These are phyloP conservation scores for Primulina tabacum DNA, from an alignment of 257 asterid species.

Conservation along the genomic window DNA sequence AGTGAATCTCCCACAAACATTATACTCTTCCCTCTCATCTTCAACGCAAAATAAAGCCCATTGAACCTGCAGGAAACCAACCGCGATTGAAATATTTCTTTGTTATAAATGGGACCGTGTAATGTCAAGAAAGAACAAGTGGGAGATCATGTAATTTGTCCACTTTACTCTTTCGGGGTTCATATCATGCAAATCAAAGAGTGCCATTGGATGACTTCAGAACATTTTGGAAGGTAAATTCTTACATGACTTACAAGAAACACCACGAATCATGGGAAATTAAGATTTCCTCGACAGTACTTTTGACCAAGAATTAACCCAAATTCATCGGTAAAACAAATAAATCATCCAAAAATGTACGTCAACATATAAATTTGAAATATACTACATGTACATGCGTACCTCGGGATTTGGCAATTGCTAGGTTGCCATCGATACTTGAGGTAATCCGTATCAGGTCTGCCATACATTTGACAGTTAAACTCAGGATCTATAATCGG, in stretches of 20 bases:
- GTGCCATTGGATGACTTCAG: too few relatives aligned
- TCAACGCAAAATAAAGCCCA: constrained; percentile 41
- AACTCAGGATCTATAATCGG: constrained; percentile 66
- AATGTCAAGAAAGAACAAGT: too few relatives aligned
- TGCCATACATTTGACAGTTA: constrained; percentile 78
- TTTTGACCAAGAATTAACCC: too few relatives aligned
- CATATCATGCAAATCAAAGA: too few relatives aligned
- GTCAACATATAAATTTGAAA: too few relatives aligned
- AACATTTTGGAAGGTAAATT: too few relatives aligned
- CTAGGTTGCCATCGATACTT: constrained; percentile 85
- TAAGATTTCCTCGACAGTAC: neutral
- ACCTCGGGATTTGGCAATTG: constrained; percentile 83
- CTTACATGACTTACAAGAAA: too few relatives aligned
- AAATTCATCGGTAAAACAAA: too few relatives aligned
- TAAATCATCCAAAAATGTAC: too few relatives aligned
- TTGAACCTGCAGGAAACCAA: constrained; percentile 37
- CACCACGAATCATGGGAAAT: neutral
- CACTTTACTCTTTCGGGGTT: too few relatives aligned
- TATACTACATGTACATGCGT: neutral
- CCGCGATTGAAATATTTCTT: neutral
- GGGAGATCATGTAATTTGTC: too few relatives aligned
- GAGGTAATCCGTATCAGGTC: constrained; percentile 89
- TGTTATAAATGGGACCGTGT: too few relatives aligned
- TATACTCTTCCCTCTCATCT: constrained; percentile 62
- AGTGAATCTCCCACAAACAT: constrained; percentile 97